A percentile compares a stretch with the other conserved stretches of the same genome.
These are phyloP conservation scores for Akanthomyces dipterigenus DNA, from an alignment of 2,329 filamentous ascomycete species.

Conservation along the genomic window DNA sequence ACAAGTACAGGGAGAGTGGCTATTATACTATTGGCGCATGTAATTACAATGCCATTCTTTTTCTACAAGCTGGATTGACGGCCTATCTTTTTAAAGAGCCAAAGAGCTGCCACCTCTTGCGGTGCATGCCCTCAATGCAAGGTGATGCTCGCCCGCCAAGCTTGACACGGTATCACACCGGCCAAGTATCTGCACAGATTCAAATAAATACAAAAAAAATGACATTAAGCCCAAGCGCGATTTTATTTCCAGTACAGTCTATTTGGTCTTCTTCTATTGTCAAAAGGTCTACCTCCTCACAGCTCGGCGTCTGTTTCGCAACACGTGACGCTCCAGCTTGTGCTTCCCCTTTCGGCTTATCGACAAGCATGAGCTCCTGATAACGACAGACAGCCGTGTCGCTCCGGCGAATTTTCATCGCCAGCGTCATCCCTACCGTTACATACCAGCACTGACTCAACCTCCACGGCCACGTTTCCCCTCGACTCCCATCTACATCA, in stretches of 20 bases:
- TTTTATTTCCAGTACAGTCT: no score
- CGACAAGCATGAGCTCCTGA: slow-evolving; percentile 3
- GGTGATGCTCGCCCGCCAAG: no score
- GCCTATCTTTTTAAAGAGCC: background rate
- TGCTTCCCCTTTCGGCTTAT: slow-evolving; percentile 9
- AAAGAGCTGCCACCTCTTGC: no score
- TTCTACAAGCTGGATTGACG: no score
- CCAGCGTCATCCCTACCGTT: slow-evolving; percentile 1
- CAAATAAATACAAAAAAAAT: background rate
- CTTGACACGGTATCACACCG: background rate
- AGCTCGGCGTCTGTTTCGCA: background rate
- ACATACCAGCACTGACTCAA: background rate
- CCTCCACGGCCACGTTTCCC: background rate
- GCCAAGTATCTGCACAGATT: background rate
- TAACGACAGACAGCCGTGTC: background rate
- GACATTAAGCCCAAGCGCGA: no score
- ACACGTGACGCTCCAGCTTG: background rate
- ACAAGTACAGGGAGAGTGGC: background rate
- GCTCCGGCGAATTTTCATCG: slow-evolving; percentile 8
- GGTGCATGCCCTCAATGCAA: no score
- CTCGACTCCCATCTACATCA: slow-evolving; percentile 11
- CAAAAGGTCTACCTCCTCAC: no score
- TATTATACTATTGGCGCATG: background rate
- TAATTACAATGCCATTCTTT: background rate
- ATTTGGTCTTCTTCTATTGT: background rate